phyloP scores from a whole-genome alignment of 306 rosid genomes.

The Alnus glutinosa region DNA sequence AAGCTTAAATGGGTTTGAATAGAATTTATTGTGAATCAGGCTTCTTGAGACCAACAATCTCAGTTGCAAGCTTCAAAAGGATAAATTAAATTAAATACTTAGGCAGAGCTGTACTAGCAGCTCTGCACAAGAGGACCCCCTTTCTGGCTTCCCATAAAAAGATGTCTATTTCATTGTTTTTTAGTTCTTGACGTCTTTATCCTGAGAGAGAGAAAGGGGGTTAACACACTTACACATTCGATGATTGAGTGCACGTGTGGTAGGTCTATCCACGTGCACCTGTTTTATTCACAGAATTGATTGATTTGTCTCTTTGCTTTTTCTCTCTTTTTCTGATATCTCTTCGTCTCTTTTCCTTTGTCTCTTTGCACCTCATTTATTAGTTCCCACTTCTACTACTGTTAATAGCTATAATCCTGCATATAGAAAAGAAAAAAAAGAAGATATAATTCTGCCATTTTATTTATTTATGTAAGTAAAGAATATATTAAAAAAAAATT shows the following conservation, averaged over 20 bases:
- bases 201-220: neutral
- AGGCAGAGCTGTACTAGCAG: conserved; percentile 16
- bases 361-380: conserved; percentile 1
- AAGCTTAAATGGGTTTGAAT: too few species aligned
- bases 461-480: too few species aligned
- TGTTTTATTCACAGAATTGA: conserved; percentile 63
- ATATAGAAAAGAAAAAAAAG: too few species aligned
- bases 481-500: too few species aligned
- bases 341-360: conserved; percentile 2
- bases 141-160: neutral
- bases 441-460: too few species aligned
- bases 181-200: conserved; percentile 46
- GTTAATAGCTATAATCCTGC: neutral
- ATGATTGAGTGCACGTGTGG: conserved; percentile 96
- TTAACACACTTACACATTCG: conserved; percentile 12
- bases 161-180: conserved; percentile 31
- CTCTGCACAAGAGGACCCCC: conserved; percentile 14
- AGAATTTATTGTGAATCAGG: neutral
- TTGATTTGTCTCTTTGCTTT: conserved; percentile 42
- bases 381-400: neutral
- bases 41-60: conserved; percentile 44
- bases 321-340: neutral
- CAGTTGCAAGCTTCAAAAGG: conserved; percentile 38
- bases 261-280: conserved; percentile 87
- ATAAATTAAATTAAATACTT: conserved; percentile 7